phyloP scores from a whole-genome alignment of 116 monocot species.

The Thalassia testudinum region DNA sequence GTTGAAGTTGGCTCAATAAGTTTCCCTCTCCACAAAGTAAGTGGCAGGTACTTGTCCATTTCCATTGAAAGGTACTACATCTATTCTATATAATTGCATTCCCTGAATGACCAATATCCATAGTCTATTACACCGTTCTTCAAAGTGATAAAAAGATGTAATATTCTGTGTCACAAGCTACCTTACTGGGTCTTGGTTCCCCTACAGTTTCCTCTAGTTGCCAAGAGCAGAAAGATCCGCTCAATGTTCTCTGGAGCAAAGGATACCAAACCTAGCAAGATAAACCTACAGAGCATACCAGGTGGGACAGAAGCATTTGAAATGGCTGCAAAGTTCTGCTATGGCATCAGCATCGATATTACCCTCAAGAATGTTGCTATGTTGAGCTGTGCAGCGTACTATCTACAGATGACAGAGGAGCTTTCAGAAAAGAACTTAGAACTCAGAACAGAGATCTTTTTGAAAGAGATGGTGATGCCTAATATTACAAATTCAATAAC shows the following conservation, averaged over 20 bases:
- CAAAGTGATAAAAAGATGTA: not conserved
- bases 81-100: not conserved
- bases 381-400: slow-evolving; percentile 50
- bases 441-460: slow-evolving; percentile 29
- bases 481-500: slow-evolving; percentile 44
- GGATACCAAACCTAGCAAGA: slow-evolving; percentile 29
- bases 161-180: not conserved
- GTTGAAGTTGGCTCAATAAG: slow-evolving; percentile 66
- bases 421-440: slow-evolving; percentile 58
- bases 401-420: slow-evolving; percentile 77
- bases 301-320: slow-evolving; percentile 75
- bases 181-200: not conserved
- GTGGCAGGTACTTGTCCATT: not conserved
- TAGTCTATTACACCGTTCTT: too few species aligned
- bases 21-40: slow-evolving; percentile 89
- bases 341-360: slow-evolving; percentile 52
- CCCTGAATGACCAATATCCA: not conserved
- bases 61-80: not conserved
- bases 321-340: slow-evolving; percentile 84
- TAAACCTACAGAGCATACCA: slow-evolving; percentile 43
- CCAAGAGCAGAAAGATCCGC: slow-evolving; percentile 67
- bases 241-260: slow-evolving; percentile 51
- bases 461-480: slow-evolving; percentile 49
- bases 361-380: slow-evolving; percentile 53
- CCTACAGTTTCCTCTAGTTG: slow-evolving; percentile 69